Evolutionary conservation across 2,329 filamentous ascomycete genomes (phyloP).

Genomic region (Pseudocercospora fijiensis): DNA sequence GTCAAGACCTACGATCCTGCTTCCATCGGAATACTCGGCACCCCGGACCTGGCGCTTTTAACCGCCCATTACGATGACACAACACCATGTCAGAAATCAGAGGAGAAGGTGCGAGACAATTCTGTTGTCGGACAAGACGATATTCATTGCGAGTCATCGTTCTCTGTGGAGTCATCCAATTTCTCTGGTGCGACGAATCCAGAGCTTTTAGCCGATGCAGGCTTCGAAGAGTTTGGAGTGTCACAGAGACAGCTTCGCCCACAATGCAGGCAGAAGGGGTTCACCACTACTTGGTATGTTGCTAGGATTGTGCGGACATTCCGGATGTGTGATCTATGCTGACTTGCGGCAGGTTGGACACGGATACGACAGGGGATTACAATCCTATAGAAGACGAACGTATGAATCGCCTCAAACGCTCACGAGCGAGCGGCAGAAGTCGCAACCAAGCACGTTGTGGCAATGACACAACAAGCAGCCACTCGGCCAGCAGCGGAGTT

Average conservation of each 20-base stretch:
- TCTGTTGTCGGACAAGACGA: not conserved
- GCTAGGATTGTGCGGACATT: not conserved
- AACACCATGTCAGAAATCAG: not conserved
- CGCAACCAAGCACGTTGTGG: not conserved
- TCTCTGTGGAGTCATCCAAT: not conserved
- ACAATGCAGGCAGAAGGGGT: constrained; percentile 3
- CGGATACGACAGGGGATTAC: constrained; percentile 41
- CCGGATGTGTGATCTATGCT: not conserved
- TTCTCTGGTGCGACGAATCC: not conserved
- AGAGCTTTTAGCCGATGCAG: not conserved
- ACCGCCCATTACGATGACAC: not conserved
- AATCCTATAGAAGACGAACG: constrained; percentile 27
- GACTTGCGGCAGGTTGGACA: constrained; percentile 30
- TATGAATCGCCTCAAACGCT: not conserved
- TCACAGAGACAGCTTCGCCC: not conserved
- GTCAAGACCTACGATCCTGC: not conserved
- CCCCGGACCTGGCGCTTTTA: not conserved
- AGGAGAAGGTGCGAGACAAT: not conserved
- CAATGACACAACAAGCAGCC: not conserved
- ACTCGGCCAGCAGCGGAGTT: not conserved
- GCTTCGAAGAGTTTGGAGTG: not conserved
- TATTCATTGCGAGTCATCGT: not conserved
- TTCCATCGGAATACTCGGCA: not conserved
- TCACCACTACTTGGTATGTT: constrained; percentile 29
- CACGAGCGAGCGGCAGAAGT: not conserved